Evolutionary conservation across 805 yeast genomes (phyloP).

Genomic region (Candida anglica): DNA sequence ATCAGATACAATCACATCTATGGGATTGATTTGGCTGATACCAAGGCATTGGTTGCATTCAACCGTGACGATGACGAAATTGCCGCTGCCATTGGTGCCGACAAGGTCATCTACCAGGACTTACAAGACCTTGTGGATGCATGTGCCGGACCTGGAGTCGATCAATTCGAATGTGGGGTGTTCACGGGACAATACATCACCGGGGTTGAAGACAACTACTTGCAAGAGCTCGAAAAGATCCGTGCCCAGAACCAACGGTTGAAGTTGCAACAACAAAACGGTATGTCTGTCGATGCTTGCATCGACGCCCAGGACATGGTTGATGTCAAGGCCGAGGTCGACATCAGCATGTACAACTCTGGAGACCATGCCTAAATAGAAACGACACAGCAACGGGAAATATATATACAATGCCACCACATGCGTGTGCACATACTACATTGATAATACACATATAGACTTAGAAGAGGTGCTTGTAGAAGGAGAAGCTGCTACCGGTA

Average conservation of each 20-base stretch:
- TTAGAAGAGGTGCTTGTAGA: no score
- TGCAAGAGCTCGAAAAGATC: conserved; percentile 75
- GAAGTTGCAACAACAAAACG: conserved; percentile 33
- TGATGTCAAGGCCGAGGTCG: conserved; percentile 77
- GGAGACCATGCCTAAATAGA: conserved; percentile 41
- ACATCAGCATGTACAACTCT: conserved; percentile 52
- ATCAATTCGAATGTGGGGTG: conserved; percentile 90
- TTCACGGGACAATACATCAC: conserved; percentile 93
- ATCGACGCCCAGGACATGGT: conserved; percentile 41
- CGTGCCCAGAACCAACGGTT: conserved; percentile 71
- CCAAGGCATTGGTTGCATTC: conserved; percentile 88
- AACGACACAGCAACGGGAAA: no score
- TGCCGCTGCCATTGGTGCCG: conserved; percentile 80
- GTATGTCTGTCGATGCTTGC: conserved; percentile 39
- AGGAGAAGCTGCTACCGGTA: neutral
- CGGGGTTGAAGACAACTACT: conserved; percentile 83
- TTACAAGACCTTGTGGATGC: conserved; percentile 80
- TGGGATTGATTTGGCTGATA: conserved; percentile 96
- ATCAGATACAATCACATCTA: conserved; percentile 93
- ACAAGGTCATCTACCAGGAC: conserved; percentile 83
- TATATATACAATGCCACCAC: no score
- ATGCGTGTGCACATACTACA: no score
- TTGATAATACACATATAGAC: no score
- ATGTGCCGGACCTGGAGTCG: conserved; percentile 47
- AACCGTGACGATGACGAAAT: conserved; percentile 71